These are phyloP conservation scores for Termitomyces sp. DNA, from an alignment of 768 basidiomycete genomes.

Conservation along the genomic window DNA sequence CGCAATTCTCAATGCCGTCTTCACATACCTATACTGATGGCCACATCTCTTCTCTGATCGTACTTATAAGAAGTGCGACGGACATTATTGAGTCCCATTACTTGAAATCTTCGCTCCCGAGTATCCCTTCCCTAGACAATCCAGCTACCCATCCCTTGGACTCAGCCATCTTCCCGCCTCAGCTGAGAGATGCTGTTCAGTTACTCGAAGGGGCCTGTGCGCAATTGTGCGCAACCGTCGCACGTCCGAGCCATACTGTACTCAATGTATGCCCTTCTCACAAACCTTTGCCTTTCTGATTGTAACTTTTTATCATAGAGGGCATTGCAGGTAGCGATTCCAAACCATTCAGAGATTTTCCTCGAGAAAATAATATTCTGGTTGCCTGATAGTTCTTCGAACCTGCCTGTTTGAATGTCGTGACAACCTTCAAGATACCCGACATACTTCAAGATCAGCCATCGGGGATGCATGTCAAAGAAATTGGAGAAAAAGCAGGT, in stretches of 20 bases:
- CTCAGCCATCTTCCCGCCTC: slow-evolving; percentile 10
- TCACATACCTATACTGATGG: background rate
- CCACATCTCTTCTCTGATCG: slow-evolving; percentile 12
- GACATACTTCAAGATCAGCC: slow-evolving; percentile 32
- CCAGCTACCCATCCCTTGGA: slow-evolving; percentile 19
- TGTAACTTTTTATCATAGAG: background rate
- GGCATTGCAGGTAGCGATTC: slow-evolving; percentile 1
- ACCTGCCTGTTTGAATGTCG: slow-evolving; percentile 33
- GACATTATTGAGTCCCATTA: slow-evolving; percentile 14
- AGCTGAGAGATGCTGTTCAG: slow-evolving; percentile 20
- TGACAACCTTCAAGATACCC: slow-evolving; percentile 30
- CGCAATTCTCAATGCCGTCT: background rate
- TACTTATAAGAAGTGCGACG: slow-evolving; percentile 13
- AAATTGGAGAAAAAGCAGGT: slow-evolving; percentile 27
- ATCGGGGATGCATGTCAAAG: slow-evolving; percentile 31
- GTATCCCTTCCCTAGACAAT: slow-evolving; percentile 19
- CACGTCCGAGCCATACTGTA: slow-evolving; percentile 19
- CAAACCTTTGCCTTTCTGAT: background rate
- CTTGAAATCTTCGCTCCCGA: slow-evolving; percentile 1
- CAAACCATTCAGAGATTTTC: background rate
- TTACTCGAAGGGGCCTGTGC: slow-evolving; percentile 25
- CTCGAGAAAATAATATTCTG: background rate
- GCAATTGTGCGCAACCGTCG: slow-evolving; percentile 22
- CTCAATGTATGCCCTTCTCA: slow-evolving; percentile 17
- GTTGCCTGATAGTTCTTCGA: slow-evolving; percentile 22